Evolutionary conservation across 768 basidiomycete genomes (phyloP).

Genomic region (Suillus spraguei): DNA sequence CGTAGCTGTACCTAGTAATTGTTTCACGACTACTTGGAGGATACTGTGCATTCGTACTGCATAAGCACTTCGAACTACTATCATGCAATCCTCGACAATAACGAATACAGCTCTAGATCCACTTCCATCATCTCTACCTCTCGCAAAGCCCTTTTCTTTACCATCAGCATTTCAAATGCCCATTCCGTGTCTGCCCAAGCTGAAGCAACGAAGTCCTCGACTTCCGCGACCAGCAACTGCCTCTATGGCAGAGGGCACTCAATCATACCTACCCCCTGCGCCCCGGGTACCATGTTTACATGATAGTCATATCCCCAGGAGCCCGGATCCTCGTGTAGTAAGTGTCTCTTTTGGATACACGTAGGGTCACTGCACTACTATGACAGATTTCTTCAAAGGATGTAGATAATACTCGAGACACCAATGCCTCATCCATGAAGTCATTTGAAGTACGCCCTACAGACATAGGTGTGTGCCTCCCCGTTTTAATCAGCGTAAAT

Average conservation of each 20-base stretch:
- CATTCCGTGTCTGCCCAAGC: slow-evolving; percentile 34
- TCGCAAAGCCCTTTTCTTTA: slow-evolving; percentile 27
- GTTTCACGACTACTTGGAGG: not conserved
- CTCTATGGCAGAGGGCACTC: slow-evolving; percentile 43
- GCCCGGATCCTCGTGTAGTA: not conserved
- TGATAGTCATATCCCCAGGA: not conserved
- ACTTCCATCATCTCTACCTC: slow-evolving; percentile 17
- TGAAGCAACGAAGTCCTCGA: slow-evolving; percentile 30
- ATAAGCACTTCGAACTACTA: not conserved
- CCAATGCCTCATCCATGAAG: slow-evolving; percentile 2
- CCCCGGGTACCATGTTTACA: slow-evolving; percentile 14
- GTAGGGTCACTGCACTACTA: not conserved
- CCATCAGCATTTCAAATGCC: slow-evolving; percentile 33
- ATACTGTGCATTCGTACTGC: not conserved
- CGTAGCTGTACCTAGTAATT: slow-evolving; percentile 11
- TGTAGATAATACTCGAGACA: not conserved
- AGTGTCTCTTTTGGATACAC: not conserved
- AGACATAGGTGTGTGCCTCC: slow-evolving; percentile 1
- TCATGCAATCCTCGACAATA: slow-evolving; percentile 23
- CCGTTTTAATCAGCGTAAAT: not conserved
- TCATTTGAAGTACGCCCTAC: not conserved
- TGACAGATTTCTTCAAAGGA: slow-evolving; percentile 1
- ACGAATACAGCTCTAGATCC: slow-evolving; percentile 7
- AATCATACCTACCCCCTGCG: slow-evolving; percentile 44
- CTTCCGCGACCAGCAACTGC: slow-evolving; percentile 45